Percentiles rank a stretch among this genome's conserved stretches.
phyloP scores from a whole-genome alignment of 352 stramenopile species.

The Hyaloperonospora brassicae region DNA sequence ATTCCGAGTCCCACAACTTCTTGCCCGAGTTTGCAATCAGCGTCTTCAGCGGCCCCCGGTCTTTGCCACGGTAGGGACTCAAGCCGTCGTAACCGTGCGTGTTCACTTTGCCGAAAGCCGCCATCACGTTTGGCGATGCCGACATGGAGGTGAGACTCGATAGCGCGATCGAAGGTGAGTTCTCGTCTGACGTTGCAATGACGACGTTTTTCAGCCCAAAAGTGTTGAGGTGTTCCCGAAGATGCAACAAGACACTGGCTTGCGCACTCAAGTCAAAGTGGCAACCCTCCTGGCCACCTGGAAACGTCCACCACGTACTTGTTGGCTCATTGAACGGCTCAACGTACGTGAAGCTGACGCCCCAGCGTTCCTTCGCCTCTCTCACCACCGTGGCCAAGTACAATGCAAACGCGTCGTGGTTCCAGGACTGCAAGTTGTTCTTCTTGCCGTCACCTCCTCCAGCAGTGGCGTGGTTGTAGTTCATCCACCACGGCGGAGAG shows the following conservation, averaged over 20 bases:
- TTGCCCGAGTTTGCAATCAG: conserved; percentile 27
- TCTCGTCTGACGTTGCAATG: conserved; percentile 47
- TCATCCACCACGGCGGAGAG: conserved; percentile 63
- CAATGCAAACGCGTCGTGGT: conserved; percentile 35
- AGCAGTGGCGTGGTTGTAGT: conserved; percentile 39
- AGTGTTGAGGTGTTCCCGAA: conserved; percentile 32
- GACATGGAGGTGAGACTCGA: conserved; percentile 30
- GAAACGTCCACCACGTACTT: conserved; percentile 15
- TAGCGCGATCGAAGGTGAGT: conserved; percentile 31
- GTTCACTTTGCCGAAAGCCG: conserved; percentile 42
- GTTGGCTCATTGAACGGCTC: conserved; percentile 57
- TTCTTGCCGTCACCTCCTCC: conserved; percentile 29
- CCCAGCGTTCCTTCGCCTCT: conserved; percentile 37
- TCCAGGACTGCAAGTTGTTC: conserved; percentile 47
- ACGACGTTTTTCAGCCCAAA: conserved; percentile 21
- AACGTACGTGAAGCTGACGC: conserved; percentile 43
- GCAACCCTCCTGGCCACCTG: conserved; percentile 34
- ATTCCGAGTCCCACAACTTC: conserved; percentile 53
- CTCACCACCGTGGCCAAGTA: conserved; percentile 41
- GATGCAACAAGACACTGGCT: conserved; percentile 30
- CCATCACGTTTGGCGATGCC: conserved; percentile 16
- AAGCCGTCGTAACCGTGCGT: conserved; percentile 47
- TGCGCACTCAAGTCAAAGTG: conserved; percentile 41
- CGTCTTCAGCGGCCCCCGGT: conserved; percentile 29
- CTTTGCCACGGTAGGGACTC: conserved; percentile 32